These are phyloP conservation scores for Huntiella decipiens DNA, from an alignment of 2,329 filamentous ascomycete species.

Conservation along the genomic window DNA sequence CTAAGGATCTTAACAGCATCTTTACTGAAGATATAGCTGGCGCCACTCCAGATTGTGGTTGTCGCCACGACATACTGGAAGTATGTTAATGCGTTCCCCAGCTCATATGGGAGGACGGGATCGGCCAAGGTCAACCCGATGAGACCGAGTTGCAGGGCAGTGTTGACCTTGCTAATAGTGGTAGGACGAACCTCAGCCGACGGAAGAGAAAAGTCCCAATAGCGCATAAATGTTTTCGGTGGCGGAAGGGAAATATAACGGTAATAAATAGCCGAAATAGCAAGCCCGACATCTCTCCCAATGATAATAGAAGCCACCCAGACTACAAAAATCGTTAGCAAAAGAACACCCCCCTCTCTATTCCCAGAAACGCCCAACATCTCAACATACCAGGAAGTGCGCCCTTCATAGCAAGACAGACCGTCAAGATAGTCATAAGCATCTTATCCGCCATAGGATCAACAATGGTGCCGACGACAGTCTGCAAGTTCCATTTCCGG, in stretches of 20 bases:
- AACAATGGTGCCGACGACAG: constrained; percentile 84
- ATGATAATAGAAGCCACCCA: constrained; percentile 85
- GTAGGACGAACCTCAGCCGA: constrained; percentile 72
- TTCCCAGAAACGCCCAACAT: background rate
- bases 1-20: constrained; percentile 74
- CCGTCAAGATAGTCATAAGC: constrained; percentile 83
- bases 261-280: constrained; percentile 78
- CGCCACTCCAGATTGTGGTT: constrained; percentile 84
- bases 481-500: constrained; percentile 68
- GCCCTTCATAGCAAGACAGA: constrained; percentile 68
- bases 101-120: constrained; percentile 48
- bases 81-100: constrained; percentile 34
- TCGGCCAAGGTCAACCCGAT: constrained; percentile 70
- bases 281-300: constrained; percentile 68
- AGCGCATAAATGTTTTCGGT: constrained; percentile 78
- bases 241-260: constrained; percentile 85
- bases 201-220: constrained; percentile 94
- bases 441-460: constrained; percentile 95
- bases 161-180: constrained; percentile 80
- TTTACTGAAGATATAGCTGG: constrained; percentile 80
- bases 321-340: constrained; percentile 25
- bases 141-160: constrained; percentile 70
- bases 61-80: constrained; percentile 61
- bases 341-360: background rate
- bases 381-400: constrained; percentile 49